A percentile compares a stretch with the other conserved stretches of the same genome.
phyloP scores from a whole-genome alignment of 176 grass and related monocot species.

The Cenchrus fungigraminus region DNA sequence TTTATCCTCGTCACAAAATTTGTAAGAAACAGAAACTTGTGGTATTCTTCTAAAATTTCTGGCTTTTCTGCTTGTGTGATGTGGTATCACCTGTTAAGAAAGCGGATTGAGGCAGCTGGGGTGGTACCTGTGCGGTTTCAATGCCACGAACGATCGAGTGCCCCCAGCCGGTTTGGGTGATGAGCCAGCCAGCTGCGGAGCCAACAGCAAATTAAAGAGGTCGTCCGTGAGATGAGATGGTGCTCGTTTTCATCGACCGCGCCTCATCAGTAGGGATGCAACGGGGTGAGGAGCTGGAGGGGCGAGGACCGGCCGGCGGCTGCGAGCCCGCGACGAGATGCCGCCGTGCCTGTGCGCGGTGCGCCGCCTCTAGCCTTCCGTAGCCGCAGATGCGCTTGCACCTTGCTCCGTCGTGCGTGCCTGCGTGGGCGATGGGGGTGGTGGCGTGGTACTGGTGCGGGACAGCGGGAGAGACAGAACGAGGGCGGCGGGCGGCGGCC shows the following conservation, averaged over 20 bases:
- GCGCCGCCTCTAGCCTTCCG: too few relatives aligned
- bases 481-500: too few relatives aligned
- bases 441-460: too few relatives aligned
- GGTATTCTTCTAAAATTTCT: background rate
- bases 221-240: constrained; percentile 29
- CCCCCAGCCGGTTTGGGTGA: background rate
- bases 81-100: background rate
- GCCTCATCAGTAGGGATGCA: background rate
- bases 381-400: too few relatives aligned
- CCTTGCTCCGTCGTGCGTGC: too few relatives aligned
- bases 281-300: too few relatives aligned
- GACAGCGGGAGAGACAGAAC: too few relatives aligned
- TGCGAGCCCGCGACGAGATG: too few relatives aligned
- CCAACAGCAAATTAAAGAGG: constrained; percentile 3
- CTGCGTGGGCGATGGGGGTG: too few relatives aligned
- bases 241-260: background rate
- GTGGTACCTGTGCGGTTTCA: background rate
- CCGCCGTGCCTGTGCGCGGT: too few relatives aligned
- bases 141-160: background rate
- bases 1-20: background rate
- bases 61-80: background rate
- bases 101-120: background rate
- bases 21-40: background rate
- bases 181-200: background rate
- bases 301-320: too few relatives aligned